phyloP scores from a whole-genome alignment of 306 rosid species.

The Macrotyloma uniflorum region DNA sequence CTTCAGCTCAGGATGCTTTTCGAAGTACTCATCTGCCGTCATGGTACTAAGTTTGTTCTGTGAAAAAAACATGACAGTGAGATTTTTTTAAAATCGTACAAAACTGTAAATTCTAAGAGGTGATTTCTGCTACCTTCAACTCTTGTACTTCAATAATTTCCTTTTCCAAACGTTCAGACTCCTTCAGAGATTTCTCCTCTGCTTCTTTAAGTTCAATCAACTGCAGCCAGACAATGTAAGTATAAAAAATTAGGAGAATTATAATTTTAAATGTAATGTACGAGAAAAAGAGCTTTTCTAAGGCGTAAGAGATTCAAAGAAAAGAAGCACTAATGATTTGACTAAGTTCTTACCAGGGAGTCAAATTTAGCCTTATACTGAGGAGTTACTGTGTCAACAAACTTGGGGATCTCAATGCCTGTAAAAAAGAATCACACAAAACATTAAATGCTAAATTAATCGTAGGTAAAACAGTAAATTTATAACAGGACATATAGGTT shows the following conservation, averaged over 20 bases:
- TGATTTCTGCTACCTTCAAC: conserved; percentile 67
- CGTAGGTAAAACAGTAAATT: background rate
- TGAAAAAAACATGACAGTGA: conserved; percentile 29
- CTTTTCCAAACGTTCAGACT: conserved; percentile 92
- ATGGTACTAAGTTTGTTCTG: conserved; percentile 89
- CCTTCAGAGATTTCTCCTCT: conserved; percentile 78
- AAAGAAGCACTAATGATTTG: background rate
- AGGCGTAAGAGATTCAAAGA: background rate
- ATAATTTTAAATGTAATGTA: background rate
- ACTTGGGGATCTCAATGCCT: conserved; percentile 94
- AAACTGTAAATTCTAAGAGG: background rate
- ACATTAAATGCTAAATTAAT: conserved; percentile 10
- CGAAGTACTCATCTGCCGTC: conserved; percentile 97
- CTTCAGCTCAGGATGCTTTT: conserved; percentile 87
- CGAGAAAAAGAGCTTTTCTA: background rate
- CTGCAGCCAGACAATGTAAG: conserved; percentile 48
- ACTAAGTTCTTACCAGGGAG: conserved; percentile 57
- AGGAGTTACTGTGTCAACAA: conserved; percentile 92
- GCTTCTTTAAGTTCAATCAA: conserved; percentile 92
- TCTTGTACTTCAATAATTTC: conserved; percentile 84
- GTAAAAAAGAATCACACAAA: conserved; percentile 32
- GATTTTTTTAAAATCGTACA: background rate
- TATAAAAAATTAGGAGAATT: background rate
- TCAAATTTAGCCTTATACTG: conserved; percentile 89
- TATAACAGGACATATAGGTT: background rate